Evolutionary conservation across 805 yeast genomes (phyloP).

Genomic region (Sugiyamaella lignohabitans): DNA sequence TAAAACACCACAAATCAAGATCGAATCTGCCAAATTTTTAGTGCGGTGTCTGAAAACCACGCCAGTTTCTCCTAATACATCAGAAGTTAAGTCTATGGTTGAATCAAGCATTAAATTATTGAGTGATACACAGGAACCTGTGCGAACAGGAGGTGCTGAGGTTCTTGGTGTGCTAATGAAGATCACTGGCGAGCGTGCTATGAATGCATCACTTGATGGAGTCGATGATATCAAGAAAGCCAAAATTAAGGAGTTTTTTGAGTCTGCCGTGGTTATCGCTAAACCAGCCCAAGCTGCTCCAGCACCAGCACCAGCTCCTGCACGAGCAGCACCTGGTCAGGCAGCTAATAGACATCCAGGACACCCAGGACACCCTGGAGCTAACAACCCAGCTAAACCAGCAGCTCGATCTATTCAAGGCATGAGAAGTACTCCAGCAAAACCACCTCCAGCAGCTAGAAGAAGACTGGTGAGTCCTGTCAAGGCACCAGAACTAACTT

Average conservation of each 20-base stretch:
- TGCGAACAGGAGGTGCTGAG: conserved; percentile 70
- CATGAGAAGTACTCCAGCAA: conserved; percentile 8
- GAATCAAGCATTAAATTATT: conserved; percentile 55
- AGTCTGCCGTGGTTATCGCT: conserved; percentile 49
- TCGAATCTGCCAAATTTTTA: conserved; percentile 61
- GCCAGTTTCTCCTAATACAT: conserved; percentile 40
- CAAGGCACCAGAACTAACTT: conserved; percentile 1
- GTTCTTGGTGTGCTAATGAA: conserved; percentile 77
- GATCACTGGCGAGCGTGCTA: conserved; percentile 67
- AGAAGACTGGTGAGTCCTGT: conserved; percentile 16
- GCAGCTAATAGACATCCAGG: conserved; percentile 3
- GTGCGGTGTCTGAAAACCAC: conserved; percentile 55
- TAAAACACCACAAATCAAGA: conserved; percentile 77
- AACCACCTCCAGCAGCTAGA: conserved; percentile 11
- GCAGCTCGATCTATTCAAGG: conserved; percentile 10
- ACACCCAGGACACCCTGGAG: neutral
- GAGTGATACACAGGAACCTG: conserved; percentile 77
- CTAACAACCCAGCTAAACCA: conserved; percentile 2
- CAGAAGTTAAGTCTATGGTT: conserved; percentile 54
- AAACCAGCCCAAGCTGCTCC: conserved; percentile 30
- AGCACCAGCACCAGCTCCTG: conserved; percentile 19
- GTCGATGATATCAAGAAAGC: conserved; percentile 69
- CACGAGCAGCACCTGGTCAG: conserved; percentile 14
- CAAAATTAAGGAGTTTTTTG: conserved; percentile 57
- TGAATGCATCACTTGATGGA: conserved; percentile 54